Conservation (phyloP, 495 filamentous ascomycete genomes). For the Penicilliopsis zonata region DNA sequence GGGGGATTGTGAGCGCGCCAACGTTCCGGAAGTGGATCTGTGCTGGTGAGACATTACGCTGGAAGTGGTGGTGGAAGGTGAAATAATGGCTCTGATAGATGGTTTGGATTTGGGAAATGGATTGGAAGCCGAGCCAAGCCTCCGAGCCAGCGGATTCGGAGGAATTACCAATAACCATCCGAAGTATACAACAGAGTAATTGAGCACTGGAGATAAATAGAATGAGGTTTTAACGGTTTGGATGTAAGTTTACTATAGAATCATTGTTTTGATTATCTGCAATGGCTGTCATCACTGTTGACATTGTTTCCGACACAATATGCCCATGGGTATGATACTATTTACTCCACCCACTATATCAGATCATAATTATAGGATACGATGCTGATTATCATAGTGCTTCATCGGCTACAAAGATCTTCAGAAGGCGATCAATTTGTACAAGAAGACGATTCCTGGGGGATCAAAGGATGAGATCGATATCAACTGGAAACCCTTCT, state of each 20-base stretch:
- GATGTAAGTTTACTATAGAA: too few relatives aligned
- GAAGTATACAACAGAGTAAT: too few relatives aligned
- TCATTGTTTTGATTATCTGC: too few relatives aligned
- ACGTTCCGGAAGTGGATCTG: neutral
- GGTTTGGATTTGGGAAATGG: too few relatives aligned
- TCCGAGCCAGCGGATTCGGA: too few relatives aligned
- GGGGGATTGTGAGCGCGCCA: slow-evolving; percentile 1
- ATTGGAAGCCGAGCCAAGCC: too few relatives aligned
- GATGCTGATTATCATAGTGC: slow-evolving; percentile 41
- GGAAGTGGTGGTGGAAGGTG: too few relatives aligned
- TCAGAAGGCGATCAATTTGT: slow-evolving; percentile 43
- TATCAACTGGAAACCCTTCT: slow-evolving; percentile 52
- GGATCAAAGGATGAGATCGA: slow-evolving; percentile 43
- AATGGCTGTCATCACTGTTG: slow-evolving; percentile 55
- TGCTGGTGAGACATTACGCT: too few relatives aligned
- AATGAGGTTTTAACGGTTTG: too few relatives aligned
- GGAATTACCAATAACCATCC: too few relatives aligned
- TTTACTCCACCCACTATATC: neutral
- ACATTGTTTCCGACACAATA: slow-evolving; percentile 52
- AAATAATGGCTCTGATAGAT: too few relatives aligned
- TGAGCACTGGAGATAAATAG: too few relatives aligned
- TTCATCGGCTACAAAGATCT: slow-evolving; percentile 57
- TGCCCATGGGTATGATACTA: slow-evolving; percentile 49
- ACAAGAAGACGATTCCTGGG: slow-evolving; percentile 40
- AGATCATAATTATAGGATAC: slow-evolving; percentile 1